Evolutionary conservation across 1,284 basidiomycete genomes (phyloP).

Genomic region (Pisolithus thermaeus): DNA sequence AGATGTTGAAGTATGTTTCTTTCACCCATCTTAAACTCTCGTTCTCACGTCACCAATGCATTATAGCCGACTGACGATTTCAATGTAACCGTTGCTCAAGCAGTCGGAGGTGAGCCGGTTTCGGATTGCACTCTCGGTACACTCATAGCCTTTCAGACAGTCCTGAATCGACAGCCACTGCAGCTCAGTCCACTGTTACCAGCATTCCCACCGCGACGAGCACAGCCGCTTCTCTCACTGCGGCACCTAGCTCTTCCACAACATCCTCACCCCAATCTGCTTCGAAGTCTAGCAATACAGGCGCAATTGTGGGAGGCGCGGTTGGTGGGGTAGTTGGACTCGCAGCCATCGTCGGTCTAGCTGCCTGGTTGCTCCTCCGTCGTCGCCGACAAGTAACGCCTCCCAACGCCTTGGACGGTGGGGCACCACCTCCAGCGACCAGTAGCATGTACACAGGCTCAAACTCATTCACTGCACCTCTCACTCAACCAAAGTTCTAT

Average conservation of each 20-base stretch:
- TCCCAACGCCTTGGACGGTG: background rate
- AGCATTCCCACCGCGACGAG: background rate
- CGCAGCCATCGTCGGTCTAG: slow-evolving; percentile 21
- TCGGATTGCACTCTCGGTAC: background rate
- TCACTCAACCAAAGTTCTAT: slow-evolving; percentile 24
- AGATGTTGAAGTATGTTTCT: slow-evolving; percentile 22
- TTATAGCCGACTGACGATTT: slow-evolving; percentile 16
- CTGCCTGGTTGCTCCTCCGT: slow-evolving; percentile 25
- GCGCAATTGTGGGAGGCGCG: slow-evolving; percentile 29
- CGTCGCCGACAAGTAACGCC: slow-evolving; percentile 19
- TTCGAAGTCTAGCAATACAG: slow-evolving; percentile 10
- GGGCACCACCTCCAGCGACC: background rate
- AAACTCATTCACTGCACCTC: slow-evolving; percentile 6
- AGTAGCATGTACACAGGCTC: slow-evolving; percentile 1
- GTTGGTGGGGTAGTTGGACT: slow-evolving; percentile 29
- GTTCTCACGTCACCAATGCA: slow-evolving; percentile 3
- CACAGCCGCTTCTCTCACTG: slow-evolving; percentile 3
- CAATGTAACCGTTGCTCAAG: slow-evolving; percentile 16
- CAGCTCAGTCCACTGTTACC: slow-evolving; percentile 16
- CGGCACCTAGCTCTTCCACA: background rate
- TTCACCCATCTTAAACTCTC: background rate
- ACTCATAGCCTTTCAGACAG: slow-evolving; percentile 15
- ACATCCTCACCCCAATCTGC: background rate
- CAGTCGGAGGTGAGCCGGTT: slow-evolving; percentile 18
- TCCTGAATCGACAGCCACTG: slow-evolving; percentile 23